Percentiles rank a stretch among this genome's conserved stretches.
phyloP scores from a whole-genome alignment of 2,329 filamentous ascomycete species.

The Talaromyces sp. region DNA sequence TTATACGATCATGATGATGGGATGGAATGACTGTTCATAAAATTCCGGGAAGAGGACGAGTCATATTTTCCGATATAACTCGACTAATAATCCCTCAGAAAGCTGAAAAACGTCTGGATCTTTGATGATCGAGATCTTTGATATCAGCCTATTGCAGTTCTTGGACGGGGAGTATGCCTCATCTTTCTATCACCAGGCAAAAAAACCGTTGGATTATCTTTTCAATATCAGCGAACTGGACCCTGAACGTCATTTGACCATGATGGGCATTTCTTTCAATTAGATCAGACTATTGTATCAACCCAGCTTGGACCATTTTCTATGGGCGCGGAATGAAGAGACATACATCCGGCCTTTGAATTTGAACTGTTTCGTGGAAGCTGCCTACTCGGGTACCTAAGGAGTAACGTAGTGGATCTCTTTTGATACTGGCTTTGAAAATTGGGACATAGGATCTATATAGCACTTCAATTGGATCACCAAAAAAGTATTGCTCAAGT shows the following conservation, averaged over 20 bases:
- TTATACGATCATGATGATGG: neutral
- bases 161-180: too few relatives aligned
- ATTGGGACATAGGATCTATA: too few relatives aligned
- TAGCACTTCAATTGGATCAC: neutral
- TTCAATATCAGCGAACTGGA: neutral
- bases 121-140: too few relatives aligned
- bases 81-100: too few relatives aligned
- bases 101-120: too few relatives aligned
- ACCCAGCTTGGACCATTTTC: neutral
- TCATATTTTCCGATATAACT: too few relatives aligned
- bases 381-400: neutral
- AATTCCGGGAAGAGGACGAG: too few relatives aligned
- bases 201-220: too few relatives aligned
- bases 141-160: too few relatives aligned
- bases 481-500: neutral
- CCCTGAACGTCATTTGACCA: neutral
- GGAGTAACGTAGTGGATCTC: neutral
- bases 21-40: too few relatives aligned
- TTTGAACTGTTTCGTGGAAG: slow-evolving; percentile 8
- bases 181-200: too few relatives aligned
- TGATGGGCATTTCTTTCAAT: neutral
- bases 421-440: neutral
- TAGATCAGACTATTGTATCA: neutral
- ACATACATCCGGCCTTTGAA: slow-evolving; percentile 8
- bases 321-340: neutral